phyloP scores from a whole-genome alignment of 1,284 basidiomycete species.

The Naganishia albida region DNA sequence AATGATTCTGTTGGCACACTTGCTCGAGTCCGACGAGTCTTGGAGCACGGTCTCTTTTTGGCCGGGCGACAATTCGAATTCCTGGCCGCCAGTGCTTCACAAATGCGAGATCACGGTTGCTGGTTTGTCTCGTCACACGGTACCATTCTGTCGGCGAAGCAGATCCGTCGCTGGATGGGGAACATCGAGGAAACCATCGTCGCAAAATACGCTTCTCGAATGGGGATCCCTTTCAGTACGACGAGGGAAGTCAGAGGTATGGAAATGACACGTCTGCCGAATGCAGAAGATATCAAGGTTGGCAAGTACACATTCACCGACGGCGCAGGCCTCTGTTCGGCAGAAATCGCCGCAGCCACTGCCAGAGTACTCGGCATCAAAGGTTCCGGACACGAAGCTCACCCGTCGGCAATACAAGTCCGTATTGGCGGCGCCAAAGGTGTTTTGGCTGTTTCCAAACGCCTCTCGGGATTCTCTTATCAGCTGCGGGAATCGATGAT shows the following conservation, averaged over 20 bases:
- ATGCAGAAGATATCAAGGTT: constrained; percentile 19
- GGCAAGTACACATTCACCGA: constrained; percentile 47
- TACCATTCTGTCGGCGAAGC: constrained; percentile 4
- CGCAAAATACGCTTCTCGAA: constrained; percentile 44
- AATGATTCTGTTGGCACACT: constrained; percentile 45
- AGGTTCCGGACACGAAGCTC: constrained; percentile 22
- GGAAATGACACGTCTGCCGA: constrained; percentile 11
- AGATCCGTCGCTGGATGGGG: constrained; percentile 46
- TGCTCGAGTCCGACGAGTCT: constrained; percentile 48
- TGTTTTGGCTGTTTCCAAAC: constrained; percentile 49
- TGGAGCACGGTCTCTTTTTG: constrained; percentile 47
- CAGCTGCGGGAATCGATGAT: constrained; percentile 46
- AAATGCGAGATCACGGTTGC: constrained; percentile 30
- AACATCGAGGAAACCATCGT: constrained; percentile 45
- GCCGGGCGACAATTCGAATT: constrained; percentile 47
- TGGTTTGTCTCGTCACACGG: constrained; percentile 40
- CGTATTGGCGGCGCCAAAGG: constrained; percentile 53
- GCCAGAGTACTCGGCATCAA: constrained; percentile 43
- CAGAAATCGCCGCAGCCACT: constrained; percentile 44
- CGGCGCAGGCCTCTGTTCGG: constrained; percentile 48
- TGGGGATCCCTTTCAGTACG: constrained; percentile 27
- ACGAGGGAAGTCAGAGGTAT: constrained; percentile 29
- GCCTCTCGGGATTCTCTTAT: constrained; percentile 41
- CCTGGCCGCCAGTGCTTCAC: constrained; percentile 36
- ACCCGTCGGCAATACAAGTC: constrained; percentile 53